Evolutionary conservation across 1,284 basidiomycete genomes (phyloP).

Genomic region (Takashimella koratensis): DNA sequence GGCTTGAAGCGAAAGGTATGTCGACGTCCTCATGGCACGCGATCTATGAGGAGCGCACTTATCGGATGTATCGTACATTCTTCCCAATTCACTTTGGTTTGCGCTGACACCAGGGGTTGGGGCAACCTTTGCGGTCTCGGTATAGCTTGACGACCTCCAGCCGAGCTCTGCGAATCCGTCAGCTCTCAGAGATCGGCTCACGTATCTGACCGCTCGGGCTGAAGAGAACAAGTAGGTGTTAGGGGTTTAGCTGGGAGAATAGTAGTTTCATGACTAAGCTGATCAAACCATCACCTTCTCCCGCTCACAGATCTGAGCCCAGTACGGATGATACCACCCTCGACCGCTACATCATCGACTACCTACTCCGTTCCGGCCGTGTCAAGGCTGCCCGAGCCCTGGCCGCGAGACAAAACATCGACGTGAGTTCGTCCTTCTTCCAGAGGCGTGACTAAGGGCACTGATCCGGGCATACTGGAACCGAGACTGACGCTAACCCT

Average conservation of each 20-base stretch:
- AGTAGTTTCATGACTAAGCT: too few relatives aligned
- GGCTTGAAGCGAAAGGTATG: slow-evolving; percentile 50
- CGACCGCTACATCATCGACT: slow-evolving; percentile 89
- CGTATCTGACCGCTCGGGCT: slow-evolving; percentile 13
- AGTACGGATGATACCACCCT: slow-evolving; percentile 48
- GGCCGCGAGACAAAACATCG: slow-evolving; percentile 32
- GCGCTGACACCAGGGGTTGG: too few relatives aligned
- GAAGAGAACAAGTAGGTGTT: background rate
- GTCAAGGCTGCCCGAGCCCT: slow-evolving; percentile 40
- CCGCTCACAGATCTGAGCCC: background rate
- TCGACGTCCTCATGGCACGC: too few relatives aligned
- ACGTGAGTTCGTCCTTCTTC: slow-evolving; percentile 37
- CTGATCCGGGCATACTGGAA: background rate
- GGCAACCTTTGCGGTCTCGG: too few relatives aligned
- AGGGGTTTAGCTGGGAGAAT: too few relatives aligned
- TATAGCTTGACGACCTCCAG: slow-evolving; percentile 43
- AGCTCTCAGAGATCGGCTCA: slow-evolving; percentile 21
- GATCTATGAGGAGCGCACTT: too few relatives aligned
- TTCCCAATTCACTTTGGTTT: too few relatives aligned
- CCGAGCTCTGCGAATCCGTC: slow-evolving; percentile 21
- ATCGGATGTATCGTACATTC: too few relatives aligned
- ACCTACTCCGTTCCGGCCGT: slow-evolving; percentile 62
- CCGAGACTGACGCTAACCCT: too few relatives aligned
- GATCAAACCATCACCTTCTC: too few relatives aligned
- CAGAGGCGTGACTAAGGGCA: background rate